phyloP scores from a whole-genome alignment of 306 rosid genomes.

The Amphicarpaea edgeworthii region DNA sequence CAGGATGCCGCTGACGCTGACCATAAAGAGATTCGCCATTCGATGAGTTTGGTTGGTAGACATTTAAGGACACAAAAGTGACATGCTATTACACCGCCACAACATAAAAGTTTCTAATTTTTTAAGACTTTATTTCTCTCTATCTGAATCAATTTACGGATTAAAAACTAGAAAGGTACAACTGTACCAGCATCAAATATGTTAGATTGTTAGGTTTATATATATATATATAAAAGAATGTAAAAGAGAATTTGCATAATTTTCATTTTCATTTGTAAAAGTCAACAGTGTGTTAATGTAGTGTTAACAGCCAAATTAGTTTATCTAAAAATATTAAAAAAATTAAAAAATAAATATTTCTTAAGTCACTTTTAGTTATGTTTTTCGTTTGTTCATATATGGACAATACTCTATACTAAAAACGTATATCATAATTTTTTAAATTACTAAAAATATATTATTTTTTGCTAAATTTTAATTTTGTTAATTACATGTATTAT shows the following conservation, averaged over 20 bases:
- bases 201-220: background rate
- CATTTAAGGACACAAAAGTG: constrained; percentile 5
- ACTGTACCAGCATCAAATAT: constrained; percentile 13
- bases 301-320: too few species aligned
- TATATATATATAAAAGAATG: background rate
- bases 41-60: constrained; percentile 38
- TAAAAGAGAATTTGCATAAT: constrained; percentile 2
- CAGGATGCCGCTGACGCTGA: constrained; percentile 20
- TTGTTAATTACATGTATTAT: too few species aligned
- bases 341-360: too few species aligned
- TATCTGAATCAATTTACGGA: background rate
- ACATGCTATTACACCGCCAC: background rate
- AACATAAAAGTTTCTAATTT: background rate
- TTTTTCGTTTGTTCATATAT: too few species aligned
- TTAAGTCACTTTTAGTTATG: too few species aligned
- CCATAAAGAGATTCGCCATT: constrained; percentile 21
- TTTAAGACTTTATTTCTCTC: too few species aligned
- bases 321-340: too few species aligned
- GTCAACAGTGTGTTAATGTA: background rate
- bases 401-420: too few species aligned
- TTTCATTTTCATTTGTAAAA: constrained; percentile 11
- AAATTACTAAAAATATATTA: too few species aligned
- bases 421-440: too few species aligned
- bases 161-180: background rate
- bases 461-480: too few species aligned